Evolutionary conservation across 805 yeast species (phyloP).

Genomic region (Zygotorulaspora florentina): DNA sequence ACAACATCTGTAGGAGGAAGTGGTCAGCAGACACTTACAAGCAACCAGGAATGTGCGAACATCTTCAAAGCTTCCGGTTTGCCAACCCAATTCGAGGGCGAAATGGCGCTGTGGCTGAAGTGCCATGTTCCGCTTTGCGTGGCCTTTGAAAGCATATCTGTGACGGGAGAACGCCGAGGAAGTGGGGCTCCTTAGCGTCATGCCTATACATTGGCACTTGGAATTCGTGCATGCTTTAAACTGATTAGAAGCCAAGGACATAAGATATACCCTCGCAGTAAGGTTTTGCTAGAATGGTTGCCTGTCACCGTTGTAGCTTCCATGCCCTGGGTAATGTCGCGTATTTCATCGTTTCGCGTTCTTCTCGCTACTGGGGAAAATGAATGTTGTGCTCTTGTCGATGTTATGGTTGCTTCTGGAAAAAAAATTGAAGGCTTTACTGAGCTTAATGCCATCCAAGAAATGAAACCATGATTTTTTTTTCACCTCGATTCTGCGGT

Average conservation of each 20-base stretch:
- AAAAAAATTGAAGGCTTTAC: neutral
- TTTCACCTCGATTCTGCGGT: too few species aligned
- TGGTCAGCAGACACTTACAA: conserved; percentile 1
- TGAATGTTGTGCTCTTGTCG: conserved; percentile 1
- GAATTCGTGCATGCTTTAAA: neutral
- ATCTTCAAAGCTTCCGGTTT: neutral
- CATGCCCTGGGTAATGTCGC: neutral
- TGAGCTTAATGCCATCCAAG: neutral
- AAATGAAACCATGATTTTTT: neutral
- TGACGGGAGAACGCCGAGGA: conserved; percentile 1
- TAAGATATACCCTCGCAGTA: neutral
- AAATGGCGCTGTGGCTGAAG: neutral
- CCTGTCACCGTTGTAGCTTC: neutral
- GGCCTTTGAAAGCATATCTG: neutral
- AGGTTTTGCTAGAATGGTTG: neutral
- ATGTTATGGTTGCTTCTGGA: neutral
- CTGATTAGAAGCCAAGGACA: neutral
- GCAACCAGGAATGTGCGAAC: neutral
- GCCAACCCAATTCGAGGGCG: neutral
- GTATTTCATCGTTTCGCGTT: neutral
- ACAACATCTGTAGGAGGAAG: neutral
- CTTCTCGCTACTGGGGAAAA: conserved; percentile 1
- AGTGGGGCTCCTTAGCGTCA: neutral
- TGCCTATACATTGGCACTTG: neutral
- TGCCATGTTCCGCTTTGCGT: neutral